Conservation (phyloP, 2,329 filamentous ascomycete species). For the Orbilia blumenaviensis region DNA sequence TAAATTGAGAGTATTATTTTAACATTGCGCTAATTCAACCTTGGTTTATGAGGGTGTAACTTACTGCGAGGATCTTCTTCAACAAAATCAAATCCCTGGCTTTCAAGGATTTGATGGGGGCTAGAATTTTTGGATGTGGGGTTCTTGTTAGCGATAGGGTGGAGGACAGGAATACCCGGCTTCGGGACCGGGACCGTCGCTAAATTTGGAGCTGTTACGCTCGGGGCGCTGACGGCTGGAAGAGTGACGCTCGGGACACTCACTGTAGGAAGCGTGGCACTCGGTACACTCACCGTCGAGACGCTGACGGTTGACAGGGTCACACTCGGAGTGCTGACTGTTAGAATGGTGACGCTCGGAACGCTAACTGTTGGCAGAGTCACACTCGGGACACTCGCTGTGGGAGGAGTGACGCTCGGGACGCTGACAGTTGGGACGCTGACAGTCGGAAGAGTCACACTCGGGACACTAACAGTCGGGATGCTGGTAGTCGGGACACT, state of each 20-base stretch:
- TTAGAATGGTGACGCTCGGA: not conserved
- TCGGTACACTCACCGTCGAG: not conserved
- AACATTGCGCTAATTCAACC: not conserved
- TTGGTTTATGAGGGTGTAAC: not conserved
- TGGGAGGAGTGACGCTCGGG: too few species aligned
- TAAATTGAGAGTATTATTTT: not conserved
- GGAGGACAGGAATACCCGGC: not conserved
- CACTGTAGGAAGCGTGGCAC: not conserved
- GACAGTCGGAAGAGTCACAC: not conserved
- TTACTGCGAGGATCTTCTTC: constrained; percentile 12
- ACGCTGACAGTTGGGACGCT: not conserved
- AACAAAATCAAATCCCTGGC: constrained; percentile 19
- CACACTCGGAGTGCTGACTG: not conserved
- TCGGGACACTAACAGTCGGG: not conserved
- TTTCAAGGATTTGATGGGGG: not conserved
- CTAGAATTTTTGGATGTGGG: not conserved
- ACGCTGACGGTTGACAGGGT: not conserved
- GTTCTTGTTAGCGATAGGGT: constrained; percentile 4
- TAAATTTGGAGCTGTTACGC: not conserved
- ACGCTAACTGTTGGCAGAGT: constrained; percentile 1
- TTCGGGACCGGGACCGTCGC: not conserved
- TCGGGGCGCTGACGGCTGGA: not conserved
- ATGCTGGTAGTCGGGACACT: constrained; percentile 1
- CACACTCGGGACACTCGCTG: not conserved
- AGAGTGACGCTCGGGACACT: not conserved